Evolutionary conservation across 805 yeast species (phyloP).

Genomic region (Tetrapisispora phaffii): DNA sequence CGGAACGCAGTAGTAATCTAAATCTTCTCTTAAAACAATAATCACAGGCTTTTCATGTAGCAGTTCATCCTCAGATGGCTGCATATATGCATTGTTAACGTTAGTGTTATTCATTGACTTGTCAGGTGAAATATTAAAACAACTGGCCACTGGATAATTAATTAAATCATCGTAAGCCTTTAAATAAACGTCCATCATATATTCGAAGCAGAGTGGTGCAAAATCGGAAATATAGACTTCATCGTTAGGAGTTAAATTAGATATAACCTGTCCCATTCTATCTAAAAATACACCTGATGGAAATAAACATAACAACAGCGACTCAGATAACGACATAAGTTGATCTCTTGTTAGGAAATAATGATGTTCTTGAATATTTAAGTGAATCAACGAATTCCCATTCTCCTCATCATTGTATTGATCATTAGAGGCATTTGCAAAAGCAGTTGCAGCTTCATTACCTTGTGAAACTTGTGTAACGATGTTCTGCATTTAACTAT

Average conservation of each 20-base stretch:
- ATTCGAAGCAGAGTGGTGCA: slow-evolving; percentile 77
- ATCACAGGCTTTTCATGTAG: slow-evolving; percentile 77
- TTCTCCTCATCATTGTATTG: slow-evolving; percentile 26
- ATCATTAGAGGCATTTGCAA: slow-evolving; percentile 1
- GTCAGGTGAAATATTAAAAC: not conserved
- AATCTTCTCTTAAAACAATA: slow-evolving; percentile 85
- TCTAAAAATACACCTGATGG: slow-evolving; percentile 87
- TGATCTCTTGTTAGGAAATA: slow-evolving; percentile 81
- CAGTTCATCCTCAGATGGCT: slow-evolving; percentile 48
- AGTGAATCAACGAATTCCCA: slow-evolving; percentile 53
- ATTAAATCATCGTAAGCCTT: slow-evolving; percentile 55
- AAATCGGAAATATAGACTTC: slow-evolving; percentile 68
- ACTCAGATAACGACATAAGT: slow-evolving; percentile 84
- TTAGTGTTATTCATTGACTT: not conserved
- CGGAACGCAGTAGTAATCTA: slow-evolving; percentile 87
- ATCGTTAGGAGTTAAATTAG: slow-evolving; percentile 71
- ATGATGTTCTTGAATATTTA: slow-evolving; percentile 64
- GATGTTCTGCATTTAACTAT: slow-evolving; percentile 30
- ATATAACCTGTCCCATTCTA: slow-evolving; percentile 62
- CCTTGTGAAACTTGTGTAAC: slow-evolving; percentile 65
- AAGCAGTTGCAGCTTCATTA: slow-evolving; percentile 4
- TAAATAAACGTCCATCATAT: slow-evolving; percentile 64
- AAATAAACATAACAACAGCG: slow-evolving; percentile 72
- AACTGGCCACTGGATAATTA: slow-evolving; percentile 23
- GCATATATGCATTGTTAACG: not conserved